Evolutionary conservation across 257 asterid species (phyloP).

Genomic region (Forsythia suspensa): DNA sequence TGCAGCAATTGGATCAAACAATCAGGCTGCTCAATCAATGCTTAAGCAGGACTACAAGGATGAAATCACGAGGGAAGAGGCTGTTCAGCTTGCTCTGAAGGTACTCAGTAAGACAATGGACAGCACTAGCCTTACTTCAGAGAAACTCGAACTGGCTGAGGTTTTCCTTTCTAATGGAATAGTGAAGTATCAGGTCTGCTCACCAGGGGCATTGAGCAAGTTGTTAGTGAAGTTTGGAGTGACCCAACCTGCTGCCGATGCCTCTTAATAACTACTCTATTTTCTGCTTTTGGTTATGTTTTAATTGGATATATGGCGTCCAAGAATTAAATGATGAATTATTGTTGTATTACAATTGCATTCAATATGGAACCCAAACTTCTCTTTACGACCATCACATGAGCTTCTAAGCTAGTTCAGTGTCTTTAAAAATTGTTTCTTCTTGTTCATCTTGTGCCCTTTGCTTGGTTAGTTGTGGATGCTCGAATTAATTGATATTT

Average conservation of each 20-base stretch:
- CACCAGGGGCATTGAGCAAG: slow-evolving; percentile 57
- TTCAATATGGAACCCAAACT: background rate
- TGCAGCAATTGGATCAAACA: slow-evolving; percentile 90
- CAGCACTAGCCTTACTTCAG: slow-evolving; percentile 88
- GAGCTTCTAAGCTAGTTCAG: too few species aligned
- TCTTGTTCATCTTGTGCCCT: too few species aligned
- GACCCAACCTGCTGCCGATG: slow-evolving; percentile 83
- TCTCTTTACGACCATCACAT: too few species aligned
- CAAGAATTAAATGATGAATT: background rate
- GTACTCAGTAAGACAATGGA: slow-evolving; percentile 97
- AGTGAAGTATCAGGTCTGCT: slow-evolving; percentile 77
- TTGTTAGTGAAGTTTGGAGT: slow-evolving; percentile 70
- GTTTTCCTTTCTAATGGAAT: slow-evolving; percentile 61
- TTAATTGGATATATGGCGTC: background rate
- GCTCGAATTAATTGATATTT: background rate
- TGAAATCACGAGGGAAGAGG: slow-evolving; percentile 79
- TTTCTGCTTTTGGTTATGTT: slow-evolving; percentile 7
- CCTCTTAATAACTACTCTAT: slow-evolving; percentile 42
- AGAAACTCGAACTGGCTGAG: slow-evolving; percentile 93
- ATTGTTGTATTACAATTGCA: background rate
- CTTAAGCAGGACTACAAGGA: slow-evolving; percentile 95
- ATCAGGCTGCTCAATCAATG: slow-evolving; percentile 92
- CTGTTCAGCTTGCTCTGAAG: slow-evolving; percentile 73
- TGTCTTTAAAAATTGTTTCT: too few species aligned
- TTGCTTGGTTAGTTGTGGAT: too few species aligned